Evolutionary conservation across 306 rosid genomes (phyloP).

Genomic region (Hippophae gyantsensis): DNA sequence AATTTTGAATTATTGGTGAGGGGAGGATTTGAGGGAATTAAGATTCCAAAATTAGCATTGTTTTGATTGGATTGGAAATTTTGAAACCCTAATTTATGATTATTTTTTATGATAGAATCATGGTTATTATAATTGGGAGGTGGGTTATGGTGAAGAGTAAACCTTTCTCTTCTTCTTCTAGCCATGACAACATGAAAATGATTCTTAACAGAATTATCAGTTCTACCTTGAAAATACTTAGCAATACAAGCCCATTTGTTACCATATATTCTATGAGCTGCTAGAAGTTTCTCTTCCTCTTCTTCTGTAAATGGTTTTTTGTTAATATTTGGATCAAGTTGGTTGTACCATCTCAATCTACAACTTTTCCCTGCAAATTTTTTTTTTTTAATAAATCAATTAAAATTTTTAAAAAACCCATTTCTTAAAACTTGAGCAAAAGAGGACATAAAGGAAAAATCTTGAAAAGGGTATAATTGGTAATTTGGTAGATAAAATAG

Average conservation of each 20-base stretch:
- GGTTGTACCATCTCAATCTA: constrained; percentile 70
- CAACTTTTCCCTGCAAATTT: constrained; percentile 47
- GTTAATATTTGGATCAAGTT: constrained; percentile 48
- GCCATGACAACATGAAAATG: constrained; percentile 57
- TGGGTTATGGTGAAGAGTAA: neutral
- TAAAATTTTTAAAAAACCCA: constrained; percentile 4
- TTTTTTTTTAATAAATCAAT: too few relatives aligned
- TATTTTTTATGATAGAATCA: neutral
- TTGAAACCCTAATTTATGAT: constrained; percentile 7
- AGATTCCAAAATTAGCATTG: neutral
- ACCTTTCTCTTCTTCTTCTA: constrained; percentile 37
- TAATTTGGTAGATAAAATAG: neutral
- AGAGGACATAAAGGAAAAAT: neutral
- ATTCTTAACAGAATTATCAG: constrained; percentile 58
- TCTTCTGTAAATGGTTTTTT: constrained; percentile 40
- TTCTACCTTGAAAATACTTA: constrained; percentile 42
- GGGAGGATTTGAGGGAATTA: neutral
- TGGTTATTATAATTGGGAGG: neutral
- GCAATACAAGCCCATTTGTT: constrained; percentile 63
- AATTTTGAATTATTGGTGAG: constrained; percentile 16
- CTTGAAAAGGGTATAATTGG: neutral
- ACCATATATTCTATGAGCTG: constrained; percentile 43
- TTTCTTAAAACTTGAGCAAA: constrained; percentile 6
- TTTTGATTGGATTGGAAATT: constrained; percentile 15
- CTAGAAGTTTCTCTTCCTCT: constrained; percentile 44